phyloP scores from a whole-genome alignment of 2,329 filamentous ascomycete species.

The Alternaria triticimaculans region DNA sequence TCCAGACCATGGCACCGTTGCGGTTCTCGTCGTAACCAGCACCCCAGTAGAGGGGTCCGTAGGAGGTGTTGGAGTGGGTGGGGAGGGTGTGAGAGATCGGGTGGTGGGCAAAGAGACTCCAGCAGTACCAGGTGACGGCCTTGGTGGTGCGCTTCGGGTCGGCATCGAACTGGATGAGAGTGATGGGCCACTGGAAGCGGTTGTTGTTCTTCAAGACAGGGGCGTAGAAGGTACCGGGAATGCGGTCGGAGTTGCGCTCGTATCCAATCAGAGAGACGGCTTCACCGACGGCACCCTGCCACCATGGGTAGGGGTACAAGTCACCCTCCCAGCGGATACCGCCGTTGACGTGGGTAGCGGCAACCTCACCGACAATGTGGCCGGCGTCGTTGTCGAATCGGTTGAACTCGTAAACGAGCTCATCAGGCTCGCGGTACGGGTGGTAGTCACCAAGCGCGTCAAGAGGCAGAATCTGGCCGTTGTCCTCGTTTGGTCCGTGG shows the following conservation, averaged over 20 bases:
- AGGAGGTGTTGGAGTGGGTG: conserved; percentile 44
- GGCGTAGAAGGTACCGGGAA: conserved; percentile 57
- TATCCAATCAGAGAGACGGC: conserved; percentile 70
- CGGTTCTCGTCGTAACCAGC: conserved; percentile 48
- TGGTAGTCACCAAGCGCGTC: conserved; percentile 49
- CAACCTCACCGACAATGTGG: conserved; percentile 47
- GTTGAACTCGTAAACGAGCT: conserved; percentile 52
- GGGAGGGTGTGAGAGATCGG: conserved; percentile 55
- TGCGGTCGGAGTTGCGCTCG: conserved; percentile 68
- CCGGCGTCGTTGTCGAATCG: conserved; percentile 51
- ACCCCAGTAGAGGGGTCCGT: conserved; percentile 55
- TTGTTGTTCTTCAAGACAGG: conserved; percentile 46
- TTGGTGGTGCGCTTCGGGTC: conserved; percentile 43
- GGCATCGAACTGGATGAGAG: conserved; percentile 51
- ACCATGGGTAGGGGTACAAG: conserved; percentile 38
- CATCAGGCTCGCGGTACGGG: conserved; percentile 53
- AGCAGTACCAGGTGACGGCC: conserved; percentile 44
- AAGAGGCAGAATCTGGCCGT: conserved; percentile 28
- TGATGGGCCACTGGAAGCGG: conserved; percentile 47
- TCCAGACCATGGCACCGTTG: conserved; percentile 50
- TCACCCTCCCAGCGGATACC: conserved; percentile 34
- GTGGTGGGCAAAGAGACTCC: conserved; percentile 52
- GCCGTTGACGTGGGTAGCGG: conserved; percentile 42
- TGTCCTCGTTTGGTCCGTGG: conserved; percentile 41
- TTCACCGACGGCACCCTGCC: conserved; percentile 68